Base-by-base conservation (phyloP, 2,329 filamentous ascomycete species). In the Pseudogymnoascus sp. region DNA sequence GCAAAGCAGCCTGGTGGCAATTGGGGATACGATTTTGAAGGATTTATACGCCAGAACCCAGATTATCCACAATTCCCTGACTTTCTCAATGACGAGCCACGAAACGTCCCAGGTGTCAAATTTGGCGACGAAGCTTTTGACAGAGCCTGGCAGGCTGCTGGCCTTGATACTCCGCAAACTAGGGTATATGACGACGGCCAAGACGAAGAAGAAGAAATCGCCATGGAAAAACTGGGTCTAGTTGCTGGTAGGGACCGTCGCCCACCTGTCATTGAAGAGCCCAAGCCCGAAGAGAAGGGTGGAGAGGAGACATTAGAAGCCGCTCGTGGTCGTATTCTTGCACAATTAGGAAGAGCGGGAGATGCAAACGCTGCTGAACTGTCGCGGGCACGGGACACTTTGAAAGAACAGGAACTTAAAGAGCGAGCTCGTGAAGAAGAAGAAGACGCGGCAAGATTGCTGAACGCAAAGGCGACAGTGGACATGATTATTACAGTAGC, bases 401-500 rank as follows among this genome's bases (percentile, higher is more conserved):
- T 55, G 28, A 55, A 55, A 62, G 75, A 81, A 63, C 73, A 76
- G 64, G 66, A 55, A 9, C 4, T 55, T 8, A 55, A 55, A 4
- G 49, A 55, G n/a, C n/a, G n/a, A 33, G 49, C 49, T 33, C 28
- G 49, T 33, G n/a, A 18, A 55, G 49, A 55, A 1, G 49, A 55
- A 1, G 49, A 55, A 33, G 49, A 55, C 21, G 25, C 49, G 18
- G 49, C 49, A n/a, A 55, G 49, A 33, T n/a, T 73, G 63, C 74
- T 76, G 55, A 60, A 80, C 80, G 78, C 80, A 83, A 60, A 60
- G 28, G 88, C 86, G n/a, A 92, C 91, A 41, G 80, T 97, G 35
- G 93, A 96, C 75, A 96, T 96, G 91, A 90, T 97, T 61, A 79
- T 97, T 68, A 95, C 90, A 0, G 82, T 97, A 37, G 88, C 89